Conservation (phyloP, 2,329 filamentous ascomycete species). For the Monosporascus sp. region DNA sequence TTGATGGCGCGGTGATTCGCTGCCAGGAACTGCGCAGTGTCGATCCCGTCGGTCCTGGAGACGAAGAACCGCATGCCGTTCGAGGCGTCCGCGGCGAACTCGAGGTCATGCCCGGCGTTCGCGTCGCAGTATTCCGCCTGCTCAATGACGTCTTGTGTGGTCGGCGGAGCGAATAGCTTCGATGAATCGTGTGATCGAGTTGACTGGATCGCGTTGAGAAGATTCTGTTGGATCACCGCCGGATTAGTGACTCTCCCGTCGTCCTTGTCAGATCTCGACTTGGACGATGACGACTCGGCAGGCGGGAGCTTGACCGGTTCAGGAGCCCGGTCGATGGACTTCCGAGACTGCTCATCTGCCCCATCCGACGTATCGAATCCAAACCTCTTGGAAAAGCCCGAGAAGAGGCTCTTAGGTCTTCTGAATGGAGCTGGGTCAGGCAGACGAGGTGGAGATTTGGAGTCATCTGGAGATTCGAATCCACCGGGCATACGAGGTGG, state of each 20-base stretch:
- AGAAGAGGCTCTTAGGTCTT: constrained; percentile 57
- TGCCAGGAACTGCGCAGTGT: constrained; percentile 53
- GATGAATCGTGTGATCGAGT: constrained; percentile 72
- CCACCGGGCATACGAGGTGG: constrained; percentile 64
- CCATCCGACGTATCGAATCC: constrained; percentile 54
- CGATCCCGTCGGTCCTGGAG: constrained; percentile 44
- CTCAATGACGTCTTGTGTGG: constrained; percentile 70
- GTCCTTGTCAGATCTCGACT: constrained; percentile 17
- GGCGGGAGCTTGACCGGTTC: constrained; percentile 15
- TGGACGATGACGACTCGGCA: constrained; percentile 13
- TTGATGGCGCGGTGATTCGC: constrained; percentile 59
- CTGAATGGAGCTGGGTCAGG: constrained; percentile 34
- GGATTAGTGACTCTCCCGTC: constrained; percentile 55
- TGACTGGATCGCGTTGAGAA: constrained; percentile 73
- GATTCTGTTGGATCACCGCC: constrained; percentile 59
- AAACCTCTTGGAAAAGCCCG: constrained; percentile 60
- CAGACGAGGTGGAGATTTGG: constrained; percentile 17
- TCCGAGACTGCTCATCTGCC: constrained; percentile 39
- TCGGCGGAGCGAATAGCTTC: constrained; percentile 66
- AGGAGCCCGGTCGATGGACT: constrained; percentile 34
- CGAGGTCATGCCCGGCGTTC: constrained; percentile 67
- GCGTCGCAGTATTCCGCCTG: constrained; percentile 83
- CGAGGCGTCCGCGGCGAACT: constrained; percentile 62
- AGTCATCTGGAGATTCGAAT: constrained; percentile 41
- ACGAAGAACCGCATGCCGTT: constrained; percentile 73